Evolutionary conservation across 2,329 filamentous ascomycete genomes (phyloP).

Genomic region (Neonectria faginata): DNA sequence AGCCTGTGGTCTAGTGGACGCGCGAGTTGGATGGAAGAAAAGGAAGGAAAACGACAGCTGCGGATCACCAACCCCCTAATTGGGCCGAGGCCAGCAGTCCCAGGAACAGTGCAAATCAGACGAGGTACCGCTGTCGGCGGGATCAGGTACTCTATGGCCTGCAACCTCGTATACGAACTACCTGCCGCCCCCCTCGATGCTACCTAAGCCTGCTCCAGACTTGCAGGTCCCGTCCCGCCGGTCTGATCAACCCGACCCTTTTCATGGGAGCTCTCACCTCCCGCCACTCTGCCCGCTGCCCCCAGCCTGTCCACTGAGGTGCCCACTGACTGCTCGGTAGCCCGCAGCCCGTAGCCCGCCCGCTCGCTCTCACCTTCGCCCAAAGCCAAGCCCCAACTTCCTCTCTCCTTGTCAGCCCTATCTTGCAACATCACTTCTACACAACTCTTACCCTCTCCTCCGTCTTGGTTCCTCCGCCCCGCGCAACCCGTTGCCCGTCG

Average conservation of each 20-base stretch:
- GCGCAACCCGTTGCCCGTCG: conserved; percentile 18
- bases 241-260: not conserved
- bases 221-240: conserved; percentile 10
- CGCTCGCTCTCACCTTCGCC: conserved; percentile 23
- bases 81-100: conserved; percentile 25
- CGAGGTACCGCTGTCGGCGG: conserved; percentile 15
- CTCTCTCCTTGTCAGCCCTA: conserved; percentile 45
- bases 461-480: conserved; percentile 16
- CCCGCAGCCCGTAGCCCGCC: conserved; percentile 15
- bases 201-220: conserved; percentile 14
- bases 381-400: conserved; percentile 30
- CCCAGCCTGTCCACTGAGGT: not conserved
- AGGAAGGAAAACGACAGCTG: conserved; percentile 23
- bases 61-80: conserved; percentile 32
- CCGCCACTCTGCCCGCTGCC: conserved; percentile 6
- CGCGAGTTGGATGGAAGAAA: conserved; percentile 27
- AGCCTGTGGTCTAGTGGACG: conserved; percentile 13
- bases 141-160: conserved; percentile 7
- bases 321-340: not conserved
- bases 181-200: conserved; percentile 20
- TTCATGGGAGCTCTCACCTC: conserved; percentile 7
- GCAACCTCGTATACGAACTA: not conserved
- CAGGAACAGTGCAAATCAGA: conserved; percentile 14
- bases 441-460: conserved; percentile 32
- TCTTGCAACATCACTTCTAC: conserved; percentile 40